These are phyloP conservation scores for Neofusicoccum sp. DNA, from an alignment of 2,329 filamentous ascomycete genomes.

Conservation along the genomic window DNA sequence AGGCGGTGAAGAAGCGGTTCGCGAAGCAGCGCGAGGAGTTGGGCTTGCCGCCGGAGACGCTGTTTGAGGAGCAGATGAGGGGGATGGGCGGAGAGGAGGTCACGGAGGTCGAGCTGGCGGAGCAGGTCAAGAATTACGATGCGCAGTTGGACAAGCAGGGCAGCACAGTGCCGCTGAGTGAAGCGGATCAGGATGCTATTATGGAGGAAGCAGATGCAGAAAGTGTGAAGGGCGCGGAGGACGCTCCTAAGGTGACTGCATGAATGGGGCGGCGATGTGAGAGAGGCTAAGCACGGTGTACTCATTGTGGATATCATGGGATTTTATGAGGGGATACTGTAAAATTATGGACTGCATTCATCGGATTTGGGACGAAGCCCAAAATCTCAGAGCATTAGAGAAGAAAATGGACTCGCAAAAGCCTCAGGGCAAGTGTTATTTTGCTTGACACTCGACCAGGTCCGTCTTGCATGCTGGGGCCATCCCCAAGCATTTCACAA, in stretches of 20 bases:
- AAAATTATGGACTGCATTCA: constrained; percentile 9
- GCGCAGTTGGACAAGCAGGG: constrained; percentile 6
- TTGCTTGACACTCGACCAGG: too few relatives aligned
- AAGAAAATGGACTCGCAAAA: too few relatives aligned
- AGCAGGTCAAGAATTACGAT: constrained; percentile 7
- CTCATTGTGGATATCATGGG: constrained; percentile 3
- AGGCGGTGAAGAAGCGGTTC: constrained; percentile 64
- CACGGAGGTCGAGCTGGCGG: not conserved
- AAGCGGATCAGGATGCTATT: not conserved
- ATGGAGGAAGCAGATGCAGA: not conserved
- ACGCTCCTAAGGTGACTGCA: not conserved
- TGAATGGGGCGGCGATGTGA: not conserved
- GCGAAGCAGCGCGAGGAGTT: constrained; percentile 62
- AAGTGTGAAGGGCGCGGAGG: not conserved
- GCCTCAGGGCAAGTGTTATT: too few relatives aligned
- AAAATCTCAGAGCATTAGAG: too few relatives aligned
- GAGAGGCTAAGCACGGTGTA: not conserved
- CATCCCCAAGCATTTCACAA: too few relatives aligned
- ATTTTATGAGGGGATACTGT: constrained; percentile 1
- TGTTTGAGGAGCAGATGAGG: constrained; percentile 31
- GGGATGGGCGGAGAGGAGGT: constrained; percentile 27
- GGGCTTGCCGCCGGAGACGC: constrained; percentile 56
- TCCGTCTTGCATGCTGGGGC: too few relatives aligned
- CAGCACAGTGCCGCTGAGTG: not conserved
- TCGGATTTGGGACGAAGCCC: not conserved